A percentile compares a stretch with the other conserved stretches of the same genome.
Evolutionary conservation across 495 filamentous ascomycete genomes (phyloP).

Genomic region (Acidomyces sp.): DNA sequence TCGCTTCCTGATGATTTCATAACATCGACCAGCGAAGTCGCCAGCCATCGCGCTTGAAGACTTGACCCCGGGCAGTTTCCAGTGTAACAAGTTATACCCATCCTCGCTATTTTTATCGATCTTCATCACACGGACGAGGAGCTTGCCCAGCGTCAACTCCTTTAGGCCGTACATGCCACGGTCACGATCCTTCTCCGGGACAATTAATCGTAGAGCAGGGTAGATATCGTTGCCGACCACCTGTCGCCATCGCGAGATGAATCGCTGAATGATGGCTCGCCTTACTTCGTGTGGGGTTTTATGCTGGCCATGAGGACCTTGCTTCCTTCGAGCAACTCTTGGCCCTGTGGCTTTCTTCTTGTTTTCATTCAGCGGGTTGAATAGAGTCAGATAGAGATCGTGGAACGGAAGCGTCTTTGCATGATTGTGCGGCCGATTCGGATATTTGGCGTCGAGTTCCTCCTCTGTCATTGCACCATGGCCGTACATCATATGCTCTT

Average conservation of each 20-base stretch:
- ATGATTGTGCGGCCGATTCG: constrained; percentile 70
- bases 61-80: constrained; percentile 73
- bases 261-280: constrained; percentile 74
- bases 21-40: constrained; percentile 83
- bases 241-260: constrained; percentile 76
- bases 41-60: constrained; percentile 55
- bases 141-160: constrained; percentile 76
- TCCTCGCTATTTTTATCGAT: constrained; percentile 88
- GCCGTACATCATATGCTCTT: constrained; percentile 32
- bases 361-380: constrained; percentile 75
- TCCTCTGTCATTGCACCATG: constrained; percentile 32
- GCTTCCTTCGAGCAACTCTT: constrained; percentile 35
- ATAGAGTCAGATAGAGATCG: constrained; percentile 61
- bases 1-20: constrained; percentile 72
- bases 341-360: constrained; percentile 58
- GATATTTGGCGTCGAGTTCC: constrained; percentile 65
- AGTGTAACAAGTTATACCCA: constrained; percentile 71
- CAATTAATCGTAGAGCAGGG: constrained; percentile 79
- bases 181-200: constrained; percentile 89
- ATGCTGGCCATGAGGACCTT: constrained; percentile 43
- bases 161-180: constrained; percentile 90
- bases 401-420: constrained; percentile 71
- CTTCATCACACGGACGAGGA: constrained; percentile 82
- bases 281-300: constrained; percentile 70
- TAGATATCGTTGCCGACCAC: constrained; percentile 88